Evolutionary conservation across 371 early-diverging fungal species (phyloP).

Genomic region (Cokeromyces recurvatus): DNA sequence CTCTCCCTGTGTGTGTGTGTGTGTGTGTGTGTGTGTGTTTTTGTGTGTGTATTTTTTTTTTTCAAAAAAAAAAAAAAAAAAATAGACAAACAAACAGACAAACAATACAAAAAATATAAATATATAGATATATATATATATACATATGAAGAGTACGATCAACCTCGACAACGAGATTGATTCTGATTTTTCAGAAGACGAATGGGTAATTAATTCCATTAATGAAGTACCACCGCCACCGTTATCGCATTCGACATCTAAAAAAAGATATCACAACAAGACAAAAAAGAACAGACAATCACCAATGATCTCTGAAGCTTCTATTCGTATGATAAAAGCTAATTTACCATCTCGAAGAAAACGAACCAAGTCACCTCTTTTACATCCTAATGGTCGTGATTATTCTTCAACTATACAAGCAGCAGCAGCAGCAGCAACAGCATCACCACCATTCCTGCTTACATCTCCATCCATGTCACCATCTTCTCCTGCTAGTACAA

Average conservation of each 20-base stretch:
- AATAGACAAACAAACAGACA: too few relatives aligned
- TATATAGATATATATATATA: too few relatives aligned
- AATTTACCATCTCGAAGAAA: neutral
- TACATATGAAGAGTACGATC: constrained; percentile 10
- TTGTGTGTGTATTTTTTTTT: too few relatives aligned
- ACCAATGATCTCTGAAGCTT: neutral
- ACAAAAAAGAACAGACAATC: neutral
- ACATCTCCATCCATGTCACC: neutral
- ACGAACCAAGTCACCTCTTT: neutral
- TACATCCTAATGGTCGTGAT: neutral
- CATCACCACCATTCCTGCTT: neutral
- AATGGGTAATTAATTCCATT: constrained; percentile 28
- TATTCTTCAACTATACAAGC: too few relatives aligned
- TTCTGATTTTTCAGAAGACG: constrained; percentile 34
- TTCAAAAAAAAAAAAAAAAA: too few relatives aligned
- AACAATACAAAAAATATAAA: too few relatives aligned
- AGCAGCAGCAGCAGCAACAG: neutral
- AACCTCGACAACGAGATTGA: constrained; percentile 16
- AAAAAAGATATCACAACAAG: too few relatives aligned
- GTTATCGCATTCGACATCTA: neutral
- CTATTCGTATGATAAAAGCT: constrained; percentile 5
- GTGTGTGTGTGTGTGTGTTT: too few relatives aligned
- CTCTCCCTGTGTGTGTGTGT: too few relatives aligned
- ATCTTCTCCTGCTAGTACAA: neutral
- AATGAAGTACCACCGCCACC: neutral